Evolutionary conservation across 139 green algal genomes (phyloP).

Genomic region (Picochlorum sp.): DNA sequence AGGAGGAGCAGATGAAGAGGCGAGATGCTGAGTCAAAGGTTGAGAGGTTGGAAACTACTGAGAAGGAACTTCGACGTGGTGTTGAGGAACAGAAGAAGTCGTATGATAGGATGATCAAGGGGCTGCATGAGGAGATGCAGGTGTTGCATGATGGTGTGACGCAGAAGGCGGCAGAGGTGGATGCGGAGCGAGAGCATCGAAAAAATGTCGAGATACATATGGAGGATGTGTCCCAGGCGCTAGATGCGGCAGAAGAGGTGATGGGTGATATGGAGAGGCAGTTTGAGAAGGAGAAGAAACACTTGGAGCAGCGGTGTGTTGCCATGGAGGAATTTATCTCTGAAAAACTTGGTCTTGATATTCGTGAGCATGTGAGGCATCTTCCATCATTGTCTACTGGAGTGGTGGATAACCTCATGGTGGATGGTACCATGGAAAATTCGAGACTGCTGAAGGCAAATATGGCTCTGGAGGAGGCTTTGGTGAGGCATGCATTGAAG

Average conservation of each 20-base stretch:
- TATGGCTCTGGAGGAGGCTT: not conserved
- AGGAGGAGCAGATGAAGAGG: constrained; percentile 8
- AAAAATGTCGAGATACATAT: not conserved
- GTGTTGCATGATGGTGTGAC: not conserved
- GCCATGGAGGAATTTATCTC: not conserved
- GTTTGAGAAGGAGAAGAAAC: not conserved
- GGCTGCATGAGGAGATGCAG: not conserved
- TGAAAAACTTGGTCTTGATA: not conserved
- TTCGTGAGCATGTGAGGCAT: too few relatives aligned
- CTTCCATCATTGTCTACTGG: too few relatives aligned
- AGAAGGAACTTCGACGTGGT: not conserved
- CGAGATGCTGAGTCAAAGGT: not conserved
- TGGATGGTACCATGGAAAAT: not conserved
- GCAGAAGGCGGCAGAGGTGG: not conserved
- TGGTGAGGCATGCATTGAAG: not conserved
- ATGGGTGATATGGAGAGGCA: not conserved
- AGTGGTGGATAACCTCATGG: not conserved
- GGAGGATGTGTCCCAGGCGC: not conserved
- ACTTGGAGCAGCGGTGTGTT: not conserved
- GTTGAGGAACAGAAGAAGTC: constrained; percentile 1
- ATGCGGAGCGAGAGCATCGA: not conserved
- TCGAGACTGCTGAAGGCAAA: not conserved
- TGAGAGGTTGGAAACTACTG: not conserved
- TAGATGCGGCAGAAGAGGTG: constrained; percentile 1
- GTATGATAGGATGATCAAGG: not conserved